Percentiles rank a stretch among this genome's conserved stretches.
These are phyloP conservation scores for Aphanoascus verrucosus DNA, from an alignment of 2,329 filamentous ascomycete species.

Conservation along the genomic window DNA sequence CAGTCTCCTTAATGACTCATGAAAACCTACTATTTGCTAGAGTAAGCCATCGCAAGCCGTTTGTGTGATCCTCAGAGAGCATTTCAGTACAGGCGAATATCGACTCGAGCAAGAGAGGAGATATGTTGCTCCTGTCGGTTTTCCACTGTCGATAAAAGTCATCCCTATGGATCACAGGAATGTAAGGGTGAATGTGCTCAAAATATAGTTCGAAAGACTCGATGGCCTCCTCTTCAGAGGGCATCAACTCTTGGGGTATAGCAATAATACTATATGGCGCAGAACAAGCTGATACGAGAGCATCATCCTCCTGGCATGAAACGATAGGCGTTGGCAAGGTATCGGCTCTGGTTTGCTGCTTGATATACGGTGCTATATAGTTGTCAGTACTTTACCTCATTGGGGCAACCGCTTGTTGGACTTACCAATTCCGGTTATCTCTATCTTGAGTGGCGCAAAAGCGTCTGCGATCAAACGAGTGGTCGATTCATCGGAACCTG, in stretches of 20 bases:
- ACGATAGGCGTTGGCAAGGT: conserved; percentile 45
- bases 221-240: conserved; percentile 67
- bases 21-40: conserved; percentile 44
- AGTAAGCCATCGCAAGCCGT: conserved; percentile 87
- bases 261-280: conserved; percentile 67
- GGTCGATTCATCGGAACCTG: conserved; percentile 50
- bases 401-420: background rate
- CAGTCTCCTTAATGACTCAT: background rate
- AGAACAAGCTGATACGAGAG: conserved; percentile 56
- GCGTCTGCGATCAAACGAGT: conserved; percentile 67
- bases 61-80: conserved; percentile 36
- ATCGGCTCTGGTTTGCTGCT: conserved; percentile 46
- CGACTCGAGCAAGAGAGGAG: conserved; percentile 76
- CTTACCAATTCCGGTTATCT: conserved; percentile 75
- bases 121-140: conserved; percentile 69
- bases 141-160: conserved; percentile 87
- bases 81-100: conserved; percentile 83
- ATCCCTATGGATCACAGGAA: conserved; percentile 74
- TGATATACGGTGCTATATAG: conserved; percentile 66
- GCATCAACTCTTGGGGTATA: conserved; percentile 90
- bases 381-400: background rate
- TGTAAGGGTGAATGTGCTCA: conserved; percentile 78
- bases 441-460: conserved; percentile 75
- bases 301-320: conserved; percentile 57
- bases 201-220: conserved; percentile 90